Percentiles rank a stretch among this genome's conserved stretches.
Evolutionary conservation across 2,329 filamentous ascomycete genomes (phyloP).

Genomic region (Lasiodiplodia gonubiensis): DNA sequence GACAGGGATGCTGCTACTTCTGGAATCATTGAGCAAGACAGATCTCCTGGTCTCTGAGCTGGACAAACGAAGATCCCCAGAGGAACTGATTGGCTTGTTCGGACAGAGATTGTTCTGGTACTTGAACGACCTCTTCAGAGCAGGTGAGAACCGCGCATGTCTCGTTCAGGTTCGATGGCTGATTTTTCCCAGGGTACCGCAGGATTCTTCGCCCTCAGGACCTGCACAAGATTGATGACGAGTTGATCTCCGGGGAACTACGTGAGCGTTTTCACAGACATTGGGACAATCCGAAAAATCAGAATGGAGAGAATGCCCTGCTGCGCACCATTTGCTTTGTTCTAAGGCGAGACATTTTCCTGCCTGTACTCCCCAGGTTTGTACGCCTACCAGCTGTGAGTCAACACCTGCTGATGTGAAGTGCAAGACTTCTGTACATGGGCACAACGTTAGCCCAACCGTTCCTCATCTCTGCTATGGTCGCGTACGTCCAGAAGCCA

Average conservation of each 20-base stretch:
- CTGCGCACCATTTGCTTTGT: slow-evolving; percentile 11
- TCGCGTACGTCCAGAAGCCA: slow-evolving; percentile 33
- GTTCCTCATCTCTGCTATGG: slow-evolving; percentile 36
- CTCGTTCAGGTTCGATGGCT: neutral
- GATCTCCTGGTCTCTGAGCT: slow-evolving; percentile 34
- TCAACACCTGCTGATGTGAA: neutral
- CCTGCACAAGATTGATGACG: slow-evolving; percentile 36
- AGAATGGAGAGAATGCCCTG: neutral
- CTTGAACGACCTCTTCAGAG: slow-evolving; percentile 44
- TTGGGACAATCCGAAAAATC: slow-evolving; percentile 30
- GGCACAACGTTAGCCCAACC: slow-evolving; percentile 32
- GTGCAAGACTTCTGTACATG: neutral
- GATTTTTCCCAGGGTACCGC: slow-evolving; percentile 31
- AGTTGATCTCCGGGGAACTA: slow-evolving; percentile 35
- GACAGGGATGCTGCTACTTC: slow-evolving; percentile 35
- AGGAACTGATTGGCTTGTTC: slow-evolving; percentile 46
- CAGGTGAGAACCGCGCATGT: slow-evolving; percentile 18
- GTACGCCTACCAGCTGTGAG: neutral
- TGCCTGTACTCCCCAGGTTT: slow-evolving; percentile 35
- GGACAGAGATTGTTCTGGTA: slow-evolving; percentile 45
- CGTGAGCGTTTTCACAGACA: slow-evolving; percentile 32
- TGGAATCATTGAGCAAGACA: slow-evolving; percentile 33
- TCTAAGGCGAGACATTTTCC: slow-evolving; percentile 34
- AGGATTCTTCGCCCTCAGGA: slow-evolving; percentile 37
- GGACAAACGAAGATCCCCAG: slow-evolving; percentile 37